Base-by-base conservation (phyloP, 805 yeast genomes). In the Saturnispora diversa region DNA sequence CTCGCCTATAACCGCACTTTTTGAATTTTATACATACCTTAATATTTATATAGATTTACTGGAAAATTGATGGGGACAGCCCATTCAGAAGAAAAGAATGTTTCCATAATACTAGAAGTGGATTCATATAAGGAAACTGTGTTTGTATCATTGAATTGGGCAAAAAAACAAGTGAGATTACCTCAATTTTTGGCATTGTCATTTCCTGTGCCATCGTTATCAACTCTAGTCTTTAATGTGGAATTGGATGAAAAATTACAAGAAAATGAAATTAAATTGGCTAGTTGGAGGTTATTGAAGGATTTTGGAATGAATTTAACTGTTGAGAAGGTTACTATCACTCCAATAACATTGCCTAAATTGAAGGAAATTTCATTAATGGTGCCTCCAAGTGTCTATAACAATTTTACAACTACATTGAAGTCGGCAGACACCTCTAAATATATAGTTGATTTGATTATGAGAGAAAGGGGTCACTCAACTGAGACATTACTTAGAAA, bases 361-460 rank as follows among this genome's bases (percentile, higher is more conserved):
- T 63, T 80, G 20, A 62, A 65, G 0, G 54, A 52, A 5, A 50
- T 56, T 9, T 62, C 78, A 10, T 47, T 70, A 3, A 60, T 65
- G 5, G 63, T 73, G 6, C 75, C 74, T 5, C 60, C 63, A 1
- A 66, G 68, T 9, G 68, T 73, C 6, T 82, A 78, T 20, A 52
- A 53, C 5, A 55, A 64, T 15, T 55, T 75, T 7, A 61, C 53
- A n/a, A 52, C 63, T 3, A 53, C 71, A 19, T 52, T 55, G 23
- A 35, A 35, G 10, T 35, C 35, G 24, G 31, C 28, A 13, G 12
- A 10, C 8, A 23, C 11, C 5, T 37, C 30, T n/a, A 13, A 52
- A 12, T 56, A 62, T 31, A 51, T 70, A 2, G 49, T 54, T 21
- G 51, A 50, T 7, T 44, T 63, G 3, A 52, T 74, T 6, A 63